A percentile compares a stretch with the other conserved stretches of the same genome.
Conservation (phyloP, 164 flowering plant species). For the Malania oleifera region DNA sequence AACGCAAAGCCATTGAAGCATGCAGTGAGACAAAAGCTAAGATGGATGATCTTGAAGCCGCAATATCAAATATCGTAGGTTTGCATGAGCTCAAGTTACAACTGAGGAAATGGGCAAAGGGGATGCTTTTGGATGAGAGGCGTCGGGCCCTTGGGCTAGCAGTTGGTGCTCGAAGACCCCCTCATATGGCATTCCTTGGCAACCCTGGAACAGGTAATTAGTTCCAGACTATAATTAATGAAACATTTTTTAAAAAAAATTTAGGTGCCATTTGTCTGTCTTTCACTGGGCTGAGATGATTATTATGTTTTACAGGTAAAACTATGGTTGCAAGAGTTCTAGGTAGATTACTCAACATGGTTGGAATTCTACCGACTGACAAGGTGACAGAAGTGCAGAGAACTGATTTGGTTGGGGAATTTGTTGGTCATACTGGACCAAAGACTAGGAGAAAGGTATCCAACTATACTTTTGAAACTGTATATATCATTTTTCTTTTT, state of each 20-base stretch:
- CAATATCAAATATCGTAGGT: constrained; percentile 73
- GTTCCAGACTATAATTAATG: background rate
- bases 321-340: constrained; percentile 94
- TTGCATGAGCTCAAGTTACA: constrained; percentile 80
- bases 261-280: too few species aligned
- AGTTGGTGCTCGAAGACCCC: constrained; percentile 72
- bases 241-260: too few species aligned
- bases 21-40: constrained; percentile 78
- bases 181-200: constrained; percentile 99
- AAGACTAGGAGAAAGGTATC: constrained; percentile 94
- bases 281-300: background rate
- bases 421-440: constrained; percentile 99
- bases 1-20: constrained; percentile 75
- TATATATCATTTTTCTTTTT: background rate
- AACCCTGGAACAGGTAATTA: constrained; percentile 95
- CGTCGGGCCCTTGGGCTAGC: constrained; percentile 87
- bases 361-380: constrained; percentile 93
- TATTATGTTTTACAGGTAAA: constrained; percentile 54
- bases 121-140: constrained; percentile 98
- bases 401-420: constrained; percentile 97
- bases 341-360: constrained; percentile 85
- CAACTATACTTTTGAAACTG: background rate
- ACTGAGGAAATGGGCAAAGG: constrained; percentile 94
- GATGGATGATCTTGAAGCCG: constrained; percentile 85
- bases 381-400: constrained; percentile 96